Evolutionary conservation across 2,329 filamentous ascomycete species (phyloP).

Genomic region (Phyllosticta citriasiana): DNA sequence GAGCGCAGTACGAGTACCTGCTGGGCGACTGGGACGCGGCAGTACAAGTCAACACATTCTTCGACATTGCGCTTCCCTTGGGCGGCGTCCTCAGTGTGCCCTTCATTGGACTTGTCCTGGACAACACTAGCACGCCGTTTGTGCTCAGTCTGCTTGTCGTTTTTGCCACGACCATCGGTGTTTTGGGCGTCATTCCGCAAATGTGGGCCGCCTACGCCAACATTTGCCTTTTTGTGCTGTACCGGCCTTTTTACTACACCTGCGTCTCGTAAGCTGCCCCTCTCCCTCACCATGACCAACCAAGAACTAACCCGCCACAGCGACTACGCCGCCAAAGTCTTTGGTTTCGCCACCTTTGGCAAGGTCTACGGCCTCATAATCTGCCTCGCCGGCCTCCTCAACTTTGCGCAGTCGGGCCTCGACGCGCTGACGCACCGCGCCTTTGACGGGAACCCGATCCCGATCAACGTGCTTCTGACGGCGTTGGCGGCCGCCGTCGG

Average conservation of each 20-base stretch:
- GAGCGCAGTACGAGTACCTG: constrained; percentile 70
- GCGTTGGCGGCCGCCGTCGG: constrained; percentile 54
- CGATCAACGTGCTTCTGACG: constrained; percentile 64
- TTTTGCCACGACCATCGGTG: constrained; percentile 63
- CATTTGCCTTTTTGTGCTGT: constrained; percentile 69
- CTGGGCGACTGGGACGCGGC: constrained; percentile 54
- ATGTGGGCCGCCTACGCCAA: constrained; percentile 66
- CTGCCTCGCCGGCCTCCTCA: constrained; percentile 71
- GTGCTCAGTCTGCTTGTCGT: constrained; percentile 62
- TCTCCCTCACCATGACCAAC: not conserved
- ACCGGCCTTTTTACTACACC: constrained; percentile 84
- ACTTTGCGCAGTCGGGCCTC: constrained; percentile 72
- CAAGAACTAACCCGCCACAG: constrained; percentile 21
- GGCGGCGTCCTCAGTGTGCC: constrained; percentile 79
- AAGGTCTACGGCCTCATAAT: constrained; percentile 92
- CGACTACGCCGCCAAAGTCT: constrained; percentile 84
- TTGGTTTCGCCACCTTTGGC: constrained; percentile 82
- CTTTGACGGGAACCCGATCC: constrained; percentile 63
- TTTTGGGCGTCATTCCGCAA: constrained; percentile 63
- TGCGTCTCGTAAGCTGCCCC: constrained; percentile 53
- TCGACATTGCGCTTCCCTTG: constrained; percentile 74
- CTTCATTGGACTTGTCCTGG: constrained; percentile 72
- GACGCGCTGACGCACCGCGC: constrained; percentile 67
- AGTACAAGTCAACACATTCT: constrained; percentile 66
- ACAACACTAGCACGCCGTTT: constrained; percentile 61